Percentiles rank a stretch among this genome's conserved stretches.
These are phyloP conservation scores for barrel medic (Medicago truncatula) DNA, from an alignment of 306 rosid species.

Conservation along the genomic window DNA sequence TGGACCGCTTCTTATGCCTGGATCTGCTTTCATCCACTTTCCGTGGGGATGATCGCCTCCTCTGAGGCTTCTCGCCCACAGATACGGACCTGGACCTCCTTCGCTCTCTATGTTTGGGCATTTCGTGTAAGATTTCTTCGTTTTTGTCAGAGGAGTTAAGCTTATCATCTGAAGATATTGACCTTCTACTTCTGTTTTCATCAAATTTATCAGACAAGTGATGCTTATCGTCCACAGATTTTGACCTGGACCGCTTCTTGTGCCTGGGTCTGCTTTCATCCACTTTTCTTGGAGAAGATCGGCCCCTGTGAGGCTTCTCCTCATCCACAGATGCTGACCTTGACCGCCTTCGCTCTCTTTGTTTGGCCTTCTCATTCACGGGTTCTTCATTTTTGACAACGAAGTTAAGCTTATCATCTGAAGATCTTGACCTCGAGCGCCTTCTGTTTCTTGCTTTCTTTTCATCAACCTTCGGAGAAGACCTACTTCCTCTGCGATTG, in stretches of 20 bases:
- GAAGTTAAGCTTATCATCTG: slow-evolving; percentile 54
- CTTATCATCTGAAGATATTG: slow-evolving; percentile 65
- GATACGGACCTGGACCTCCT: slow-evolving; percentile 76
- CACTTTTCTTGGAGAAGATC: slow-evolving; percentile 66
- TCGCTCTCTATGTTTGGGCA: slow-evolving; percentile 66
- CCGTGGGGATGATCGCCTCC: slow-evolving; percentile 67
- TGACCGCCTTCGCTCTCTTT: slow-evolving; percentile 69
- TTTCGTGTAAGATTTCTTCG: slow-evolving; percentile 58
- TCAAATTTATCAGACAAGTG: slow-evolving; percentile 52
- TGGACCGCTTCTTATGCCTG: slow-evolving; percentile 67
- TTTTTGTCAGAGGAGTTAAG: slow-evolving; percentile 51
- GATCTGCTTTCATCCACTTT: slow-evolving; percentile 66
- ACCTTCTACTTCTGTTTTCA: slow-evolving; percentile 56
- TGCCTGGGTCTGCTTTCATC: slow-evolving; percentile 69
- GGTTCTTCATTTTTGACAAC: slow-evolving; percentile 58
- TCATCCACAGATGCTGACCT: slow-evolving; percentile 74
- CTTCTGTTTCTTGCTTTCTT: slow-evolving; percentile 63
- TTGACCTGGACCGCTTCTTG: slow-evolving; percentile 76
- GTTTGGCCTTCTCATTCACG: slow-evolving; percentile 60
- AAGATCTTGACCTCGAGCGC: slow-evolving; percentile 80
- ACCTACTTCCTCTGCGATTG: slow-evolving; percentile 60
- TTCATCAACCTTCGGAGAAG: slow-evolving; percentile 76
- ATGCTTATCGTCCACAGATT: slow-evolving; percentile 70
- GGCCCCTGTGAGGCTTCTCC: slow-evolving; percentile 55
- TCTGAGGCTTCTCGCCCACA: slow-evolving; percentile 62